Conservation (phyloP, 495 filamentous ascomycete species). For the Symbiotaphrina buchneri region DNA sequence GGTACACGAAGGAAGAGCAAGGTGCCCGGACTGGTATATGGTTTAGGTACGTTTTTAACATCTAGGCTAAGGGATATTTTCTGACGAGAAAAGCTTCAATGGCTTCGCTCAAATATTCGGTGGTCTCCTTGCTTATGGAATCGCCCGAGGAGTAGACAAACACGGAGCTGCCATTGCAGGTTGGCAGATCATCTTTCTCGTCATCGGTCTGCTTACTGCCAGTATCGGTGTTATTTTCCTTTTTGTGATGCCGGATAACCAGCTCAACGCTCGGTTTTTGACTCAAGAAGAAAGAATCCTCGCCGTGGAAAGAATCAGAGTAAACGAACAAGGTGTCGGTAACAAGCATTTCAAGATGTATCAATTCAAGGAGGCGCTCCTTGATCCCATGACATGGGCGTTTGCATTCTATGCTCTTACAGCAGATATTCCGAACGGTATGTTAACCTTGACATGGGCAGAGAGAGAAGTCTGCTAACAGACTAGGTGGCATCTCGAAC, state of each 20-base stretch:
- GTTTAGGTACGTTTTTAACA: constrained; percentile 11
- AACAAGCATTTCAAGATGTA: constrained; percentile 46
- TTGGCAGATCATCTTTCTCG: constrained; percentile 21
- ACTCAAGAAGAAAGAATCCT: constrained; percentile 23
- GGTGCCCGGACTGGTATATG: constrained; percentile 21
- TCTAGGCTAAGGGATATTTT: background rate
- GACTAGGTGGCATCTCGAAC: constrained; percentile 35
- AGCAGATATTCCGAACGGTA: constrained; percentile 19
- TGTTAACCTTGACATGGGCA: constrained; percentile 9
- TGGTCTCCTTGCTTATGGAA: constrained; percentile 20
- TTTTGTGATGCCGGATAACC: constrained; percentile 25
- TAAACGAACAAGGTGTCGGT: constrained; percentile 45
- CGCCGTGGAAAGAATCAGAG: constrained; percentile 33
- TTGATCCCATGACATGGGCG: constrained; percentile 34
- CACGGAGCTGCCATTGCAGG: constrained; percentile 10
- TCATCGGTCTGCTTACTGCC: constrained; percentile 17
- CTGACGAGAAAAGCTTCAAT: constrained; percentile 13
- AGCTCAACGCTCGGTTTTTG: constrained; percentile 21
- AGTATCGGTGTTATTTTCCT: constrained; percentile 16
- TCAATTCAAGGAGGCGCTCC: constrained; percentile 33
- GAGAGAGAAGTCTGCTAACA: background rate
- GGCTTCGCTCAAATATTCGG: constrained; percentile 24
- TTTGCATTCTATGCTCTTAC: constrained; percentile 14
- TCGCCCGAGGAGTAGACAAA: constrained; percentile 15
- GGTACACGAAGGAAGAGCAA: constrained; percentile 27